Evolutionary conservation across 371 early-diverging fungal species (phyloP), one percentile per base, ranked within the genome.

Genomic region (Apophysomyces ossiformis): DNA sequence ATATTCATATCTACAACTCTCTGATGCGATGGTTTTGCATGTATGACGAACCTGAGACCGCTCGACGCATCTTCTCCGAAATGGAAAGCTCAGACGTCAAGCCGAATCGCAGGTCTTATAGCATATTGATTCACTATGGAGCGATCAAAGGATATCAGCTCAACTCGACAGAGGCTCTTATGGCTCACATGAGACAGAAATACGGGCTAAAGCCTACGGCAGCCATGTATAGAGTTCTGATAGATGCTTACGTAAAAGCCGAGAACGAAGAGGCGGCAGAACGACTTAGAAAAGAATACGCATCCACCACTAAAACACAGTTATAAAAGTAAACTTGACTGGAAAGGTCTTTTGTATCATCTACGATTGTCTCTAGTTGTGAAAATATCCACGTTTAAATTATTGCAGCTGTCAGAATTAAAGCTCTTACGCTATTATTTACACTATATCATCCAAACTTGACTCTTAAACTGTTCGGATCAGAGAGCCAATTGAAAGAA

Each of bases 1-100:
- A 59, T 5, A 35, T 78, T 0, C 65, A 69, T 2, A 57, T 70
- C 13, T 83, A 72, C 58, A 77, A 83, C 43, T 61, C 68, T 8
- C 32, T 83, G 50, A 73, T 83, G 13, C 69, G 75, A 37, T 80
- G 81, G 81, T 75, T 77, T 41, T 79, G 78, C 56, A 59, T 71
- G 11, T 58, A 65, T 41, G 66, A 62, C 9, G 73, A 84, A 41
- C 50, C 71, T 1, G 78, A 73, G 9, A 60, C 68, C 0, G 84
- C 79, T 1, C 69, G 72, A 41, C 69, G 70, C 8, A 37, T 77
- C 4, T 74, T 83, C 46, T 58, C 70, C 37, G 79, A 77, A 13
- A 81, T 83, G 84, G 78, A 79, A 47, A 56, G 57, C 12, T 47
- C 45, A 13, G 65, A 46, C 11, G 47, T 84, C 45, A 69, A 79